Base-by-base conservation (phyloP, 129 eudicot species). In the Gnaphalium uliginosum region DNA sequence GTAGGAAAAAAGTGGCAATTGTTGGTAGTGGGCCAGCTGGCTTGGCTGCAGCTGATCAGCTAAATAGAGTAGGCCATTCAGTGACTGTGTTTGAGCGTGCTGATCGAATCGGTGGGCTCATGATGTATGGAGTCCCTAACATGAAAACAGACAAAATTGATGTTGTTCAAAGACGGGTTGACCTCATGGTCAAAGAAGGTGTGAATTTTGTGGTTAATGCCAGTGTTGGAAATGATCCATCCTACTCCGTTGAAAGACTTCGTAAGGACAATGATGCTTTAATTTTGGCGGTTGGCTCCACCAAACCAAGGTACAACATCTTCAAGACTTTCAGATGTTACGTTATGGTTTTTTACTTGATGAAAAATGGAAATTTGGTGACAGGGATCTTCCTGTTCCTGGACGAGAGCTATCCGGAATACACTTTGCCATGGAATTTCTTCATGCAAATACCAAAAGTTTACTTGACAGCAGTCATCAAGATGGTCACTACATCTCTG, bases 111-210 rank as follows among this genome's bases (percentile, higher is more conserved):
- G 99, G 99, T 76, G 99, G 99, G 19, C 97, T 95, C 50, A 95
- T 95, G 97, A 91, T 95, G 99, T 95, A 95, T 67, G 99, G 99
- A 18, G 99, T 95, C 43, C 99, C 99, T 11, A 95, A 95, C 92
- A 95, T 95, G 99, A 95, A 95, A 82, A 60, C 99, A 0, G 97
- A 95, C 76, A 95, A 95, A 80, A 51, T 95, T 7, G 87, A 91
- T 53, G 74, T 91, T 8, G 97, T 95, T 50, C 97, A 95, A 73
- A 82, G 97, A 60, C 91, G 97, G 73, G 97, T 95, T 61, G 82
- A 91, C 72, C 90, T 91, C n/a, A 87, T 95, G 99, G 87, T 81
- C 25, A 53, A 87, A 79, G 99, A 95, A 84, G 97, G 99, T 15
- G 91, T 95, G 27, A 87, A 88, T 27, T 95, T 95, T 84, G 90